A percentile compares a stretch with the other conserved stretches of the same genome.
phyloP scores from a whole-genome alignment of 1,139 yeast species.

The Geotrichum klebahnii region DNA sequence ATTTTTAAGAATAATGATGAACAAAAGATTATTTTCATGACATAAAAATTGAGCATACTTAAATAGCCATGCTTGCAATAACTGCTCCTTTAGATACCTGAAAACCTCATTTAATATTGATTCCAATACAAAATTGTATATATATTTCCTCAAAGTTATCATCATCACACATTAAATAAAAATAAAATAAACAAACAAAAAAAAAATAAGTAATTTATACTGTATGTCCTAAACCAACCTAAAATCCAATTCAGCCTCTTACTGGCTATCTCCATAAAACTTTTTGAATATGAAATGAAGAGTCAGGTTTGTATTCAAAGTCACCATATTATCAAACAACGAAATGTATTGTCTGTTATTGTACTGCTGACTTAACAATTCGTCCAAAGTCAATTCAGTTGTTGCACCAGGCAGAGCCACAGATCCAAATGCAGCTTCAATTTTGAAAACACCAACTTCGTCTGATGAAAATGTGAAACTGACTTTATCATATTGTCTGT shows the following conservation, averaged over 20 bases:
- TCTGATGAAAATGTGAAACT: conserved; percentile 76
- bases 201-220: neutral
- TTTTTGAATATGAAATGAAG: conserved; percentile 65
- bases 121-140: too few species aligned
- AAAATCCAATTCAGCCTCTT: neutral
- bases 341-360: conserved; percentile 47
- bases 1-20: too few species aligned
- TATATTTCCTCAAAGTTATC: too few species aligned
- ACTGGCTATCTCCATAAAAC: conserved; percentile 50
- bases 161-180: too few species aligned
- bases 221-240: neutral
- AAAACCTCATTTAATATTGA: too few species aligned
- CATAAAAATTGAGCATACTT: too few species aligned
- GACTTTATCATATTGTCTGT: conserved; percentile 59
- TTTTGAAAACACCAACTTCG: conserved; percentile 62
- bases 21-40: too few species aligned
- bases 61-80: too few species aligned
- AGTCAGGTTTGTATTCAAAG: conserved; percentile 61
- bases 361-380: conserved; percentile 62
- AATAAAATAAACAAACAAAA: conserved; percentile 2
- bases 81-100: too few species aligned
- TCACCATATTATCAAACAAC: conserved; percentile 62
- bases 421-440: conserved; percentile 59
- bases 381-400: conserved; percentile 57
- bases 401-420: conserved; percentile 51